Conservation (phyloP, 345 rosid genomes). For the Mangifera indica region DNA sequence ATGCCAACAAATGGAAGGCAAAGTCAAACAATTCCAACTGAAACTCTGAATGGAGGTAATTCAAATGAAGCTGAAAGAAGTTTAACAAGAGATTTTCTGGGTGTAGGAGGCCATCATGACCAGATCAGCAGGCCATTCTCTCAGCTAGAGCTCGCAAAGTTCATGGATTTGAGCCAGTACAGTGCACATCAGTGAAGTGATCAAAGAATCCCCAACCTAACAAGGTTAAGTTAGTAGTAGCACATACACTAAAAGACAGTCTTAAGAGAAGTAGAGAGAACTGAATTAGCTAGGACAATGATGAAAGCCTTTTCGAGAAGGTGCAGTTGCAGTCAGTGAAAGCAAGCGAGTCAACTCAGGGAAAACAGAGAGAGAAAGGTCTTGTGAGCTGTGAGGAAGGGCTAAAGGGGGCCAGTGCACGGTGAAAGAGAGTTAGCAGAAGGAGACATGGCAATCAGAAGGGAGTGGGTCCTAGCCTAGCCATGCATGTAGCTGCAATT, state of each 20-base stretch:
- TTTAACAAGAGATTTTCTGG: constrained; percentile 45
- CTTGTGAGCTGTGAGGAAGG: background rate
- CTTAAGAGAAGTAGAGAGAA: background rate
- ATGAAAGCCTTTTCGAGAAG: constrained; percentile 4
- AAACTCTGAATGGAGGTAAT: constrained; percentile 3
- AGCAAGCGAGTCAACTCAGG: constrained; percentile 12
- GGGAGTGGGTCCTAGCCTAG: constrained; percentile 6
- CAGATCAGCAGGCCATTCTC: constrained; percentile 19
- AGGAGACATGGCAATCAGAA: constrained; percentile 9
- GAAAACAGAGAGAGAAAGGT: background rate
- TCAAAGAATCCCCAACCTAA: background rate
- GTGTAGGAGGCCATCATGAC: constrained; percentile 37
- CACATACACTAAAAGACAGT: background rate
- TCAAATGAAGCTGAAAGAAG: constrained; percentile 26
- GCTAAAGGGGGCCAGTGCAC: constrained; percentile 1
- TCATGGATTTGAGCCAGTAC: constrained; percentile 27
- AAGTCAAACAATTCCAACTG: constrained; percentile 1
- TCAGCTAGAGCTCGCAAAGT: constrained; percentile 30
- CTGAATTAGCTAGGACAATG: background rate
- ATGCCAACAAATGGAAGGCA: constrained; percentile 14
- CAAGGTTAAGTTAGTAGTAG: background rate
- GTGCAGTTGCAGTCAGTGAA: constrained; percentile 2
- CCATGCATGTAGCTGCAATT: constrained; percentile 18
- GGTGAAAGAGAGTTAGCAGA: background rate
- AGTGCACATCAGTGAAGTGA: constrained; percentile 17